These are phyloP conservation scores for Pythium scleroteichum DNA, from an alignment of 352 stramenopile species.

Conservation along the genomic window DNA sequence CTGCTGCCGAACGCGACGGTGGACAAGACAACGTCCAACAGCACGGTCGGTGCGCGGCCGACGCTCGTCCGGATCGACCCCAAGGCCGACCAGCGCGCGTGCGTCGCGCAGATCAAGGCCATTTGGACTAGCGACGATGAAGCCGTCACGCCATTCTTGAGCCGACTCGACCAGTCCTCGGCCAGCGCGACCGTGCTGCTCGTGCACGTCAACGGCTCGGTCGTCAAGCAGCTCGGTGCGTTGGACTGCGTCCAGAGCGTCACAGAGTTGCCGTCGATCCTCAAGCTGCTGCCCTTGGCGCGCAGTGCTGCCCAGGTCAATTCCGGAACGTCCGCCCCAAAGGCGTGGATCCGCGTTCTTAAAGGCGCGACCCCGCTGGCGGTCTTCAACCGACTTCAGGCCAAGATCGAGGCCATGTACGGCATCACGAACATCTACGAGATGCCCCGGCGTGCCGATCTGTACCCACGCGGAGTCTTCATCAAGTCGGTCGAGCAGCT, in stretches of 20 bases:
- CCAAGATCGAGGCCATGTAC: conserved; percentile 37
- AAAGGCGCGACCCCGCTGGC: conserved; percentile 31
- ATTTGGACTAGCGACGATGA: conserved; percentile 39
- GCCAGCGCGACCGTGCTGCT: conserved; percentile 42
- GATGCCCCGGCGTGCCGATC: conserved; percentile 16
- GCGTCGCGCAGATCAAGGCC: conserved; percentile 39
- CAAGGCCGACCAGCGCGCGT: conserved; percentile 44
- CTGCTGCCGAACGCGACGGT: conserved; percentile 39
- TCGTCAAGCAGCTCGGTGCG: conserved; percentile 26
- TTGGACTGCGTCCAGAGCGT: conserved; percentile 17
- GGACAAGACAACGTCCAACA: conserved; percentile 5
- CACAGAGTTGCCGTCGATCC: conserved; percentile 31
- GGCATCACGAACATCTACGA: conserved; percentile 71
- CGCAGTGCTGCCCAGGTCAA: conserved; percentile 35
- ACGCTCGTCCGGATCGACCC: conserved; percentile 55
- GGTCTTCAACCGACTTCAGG: conserved; percentile 41
- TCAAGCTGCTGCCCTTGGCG: conserved; percentile 74
- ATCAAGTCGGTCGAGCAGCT: conserved; percentile 56
- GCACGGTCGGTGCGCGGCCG: conserved; percentile 16
- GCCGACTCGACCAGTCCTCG: conserved; percentile 35
- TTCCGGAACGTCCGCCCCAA: conserved; percentile 31
- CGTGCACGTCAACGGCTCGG: conserved; percentile 42
- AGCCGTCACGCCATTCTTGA: conserved; percentile 57
- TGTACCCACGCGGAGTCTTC: conserved; percentile 43
- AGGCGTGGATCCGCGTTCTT: conserved; percentile 65